Evolutionary conservation across 805 yeast genomes (phyloP), one percentile per base, ranked within the genome.

Genomic region (Pichia ethanolica): DNA sequence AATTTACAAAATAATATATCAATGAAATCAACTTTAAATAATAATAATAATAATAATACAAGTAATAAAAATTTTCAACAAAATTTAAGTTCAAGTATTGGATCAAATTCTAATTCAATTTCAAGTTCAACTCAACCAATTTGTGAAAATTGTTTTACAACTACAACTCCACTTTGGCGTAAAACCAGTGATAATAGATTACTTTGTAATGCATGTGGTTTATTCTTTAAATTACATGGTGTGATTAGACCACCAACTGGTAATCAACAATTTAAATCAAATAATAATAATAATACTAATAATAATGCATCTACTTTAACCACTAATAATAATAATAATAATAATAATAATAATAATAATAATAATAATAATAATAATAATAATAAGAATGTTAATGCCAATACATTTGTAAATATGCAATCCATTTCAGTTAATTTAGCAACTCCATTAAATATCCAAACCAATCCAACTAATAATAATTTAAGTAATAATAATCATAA

Each of bases 151-250:
- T 90, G 97, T 68, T 78, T 82, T 59, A 90, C 97, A 1, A 83
- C 89, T 39, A 89, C 95, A 5, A 90, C 97, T 2, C 97, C 97
- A 1, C 72, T 90, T 14, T 90, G 97, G 97, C 78, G 97, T 61
- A 77, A 96, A 55, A 66, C 70, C 9, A 95, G 88, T 56, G 81
- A 86, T 27, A 91, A 90, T 32, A 79, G 82, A 58, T 86, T 89
- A 36, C 75, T 90, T 39, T 90, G 97, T 64, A 90, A 90, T 68
- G 97, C 97, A 2, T 89, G 97, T 71, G 97, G 97, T 0, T 71
- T 89, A 49, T 89, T 89, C 59, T 73, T 88, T 57, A 90, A 90
- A 70, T 74, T 90, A 36, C 97, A 90, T 63, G 96, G 97, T 38
- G 69, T 62, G 14, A 63, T 64, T 13, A 57, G 70, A 48, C 68